phyloP scores from a whole-genome alignment of 345 rosid species.

The Camelina hispida region DNA sequence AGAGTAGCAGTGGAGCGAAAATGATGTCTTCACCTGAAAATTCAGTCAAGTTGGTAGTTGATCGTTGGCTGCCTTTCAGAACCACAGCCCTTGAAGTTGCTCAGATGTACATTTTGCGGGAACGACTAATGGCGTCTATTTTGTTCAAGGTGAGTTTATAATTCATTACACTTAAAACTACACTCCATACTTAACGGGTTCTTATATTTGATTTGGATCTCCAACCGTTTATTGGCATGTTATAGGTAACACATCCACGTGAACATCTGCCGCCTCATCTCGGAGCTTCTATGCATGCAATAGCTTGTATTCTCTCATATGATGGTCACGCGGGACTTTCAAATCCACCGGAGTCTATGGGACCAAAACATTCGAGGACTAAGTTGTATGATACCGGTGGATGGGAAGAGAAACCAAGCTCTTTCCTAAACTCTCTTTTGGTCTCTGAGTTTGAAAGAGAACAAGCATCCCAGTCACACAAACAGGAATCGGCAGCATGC shows the following conservation, averaged over 20 bases:
- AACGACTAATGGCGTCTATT: slow-evolving; percentile 71
- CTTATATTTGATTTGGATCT: neutral
- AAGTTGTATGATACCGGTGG: slow-evolving; percentile 47
- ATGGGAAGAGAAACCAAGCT: slow-evolving; percentile 38
- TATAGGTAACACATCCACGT: slow-evolving; percentile 69
- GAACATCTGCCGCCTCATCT: slow-evolving; percentile 67
- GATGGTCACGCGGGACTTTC: slow-evolving; percentile 66
- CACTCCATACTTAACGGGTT: neutral
- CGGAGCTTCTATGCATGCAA: slow-evolving; percentile 64
- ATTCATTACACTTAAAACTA: neutral
- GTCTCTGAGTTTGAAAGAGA: slow-evolving; percentile 47
- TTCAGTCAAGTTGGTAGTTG: slow-evolving; percentile 66
- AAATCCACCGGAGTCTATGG: slow-evolving; percentile 47
- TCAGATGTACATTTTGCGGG: slow-evolving; percentile 88
- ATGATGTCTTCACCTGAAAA: slow-evolving; percentile 82
- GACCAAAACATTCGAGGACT: slow-evolving; percentile 51
- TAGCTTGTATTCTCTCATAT: slow-evolving; percentile 61
- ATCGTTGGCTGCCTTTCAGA: slow-evolving; percentile 78
- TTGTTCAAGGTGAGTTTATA: slow-evolving; percentile 64
- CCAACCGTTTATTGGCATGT: slow-evolving; percentile 20
- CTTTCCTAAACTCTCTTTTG: slow-evolving; percentile 45
- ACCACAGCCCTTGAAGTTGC: slow-evolving; percentile 85
- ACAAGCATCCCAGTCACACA: slow-evolving; percentile 18
- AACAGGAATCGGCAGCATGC: slow-evolving; percentile 26
- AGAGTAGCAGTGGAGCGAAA: slow-evolving; percentile 46